Percentiles rank a stretch among this genome's conserved stretches.
phyloP scores from a whole-genome alignment of 306 rosid species.

The Pterocarpus santalinus region DNA sequence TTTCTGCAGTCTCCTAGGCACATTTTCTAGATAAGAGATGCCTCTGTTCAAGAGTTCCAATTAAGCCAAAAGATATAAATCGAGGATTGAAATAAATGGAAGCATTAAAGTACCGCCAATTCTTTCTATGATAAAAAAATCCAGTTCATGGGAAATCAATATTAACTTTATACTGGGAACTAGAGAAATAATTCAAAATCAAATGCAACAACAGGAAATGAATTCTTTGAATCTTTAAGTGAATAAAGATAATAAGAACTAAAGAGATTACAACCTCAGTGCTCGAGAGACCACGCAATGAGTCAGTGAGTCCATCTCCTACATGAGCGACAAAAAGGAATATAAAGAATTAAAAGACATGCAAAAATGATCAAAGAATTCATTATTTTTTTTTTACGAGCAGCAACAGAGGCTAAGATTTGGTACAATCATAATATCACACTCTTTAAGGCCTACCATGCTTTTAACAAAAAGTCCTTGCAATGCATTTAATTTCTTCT shows the following conservation, averaged over 20 bases:
- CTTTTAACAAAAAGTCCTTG: background rate
- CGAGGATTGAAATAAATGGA: background rate
- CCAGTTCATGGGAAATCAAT: conserved; percentile 1
- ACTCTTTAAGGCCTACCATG: background rate
- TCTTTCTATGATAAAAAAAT: background rate
- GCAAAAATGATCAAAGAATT: background rate
- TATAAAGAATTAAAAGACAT: conserved; percentile 22
- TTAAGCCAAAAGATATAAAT: conserved; percentile 4
- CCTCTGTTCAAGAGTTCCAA: background rate
- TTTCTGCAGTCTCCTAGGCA: conserved; percentile 11
- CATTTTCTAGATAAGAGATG: conserved; percentile 21
- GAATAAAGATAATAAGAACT: conserved; percentile 4
- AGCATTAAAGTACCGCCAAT: background rate
- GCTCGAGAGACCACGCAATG: conserved; percentile 82
- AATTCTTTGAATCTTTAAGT: background rate
- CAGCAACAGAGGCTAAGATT: background rate
- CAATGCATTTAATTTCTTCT: conserved; percentile 1
- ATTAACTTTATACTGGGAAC: background rate
- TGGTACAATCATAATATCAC: background rate
- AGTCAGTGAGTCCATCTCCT: conserved; percentile 96
- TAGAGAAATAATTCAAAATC: conserved; percentile 2
- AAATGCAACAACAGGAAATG: conserved; percentile 5
- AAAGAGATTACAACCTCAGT: conserved; percentile 64
- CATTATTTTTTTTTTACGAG: background rate
- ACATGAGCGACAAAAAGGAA: conserved; percentile 42